Evolutionary conservation across 345 rosid genomes (phyloP), one percentile per base, ranked within the genome.

Genomic region (Murraya paniculata): DNA sequence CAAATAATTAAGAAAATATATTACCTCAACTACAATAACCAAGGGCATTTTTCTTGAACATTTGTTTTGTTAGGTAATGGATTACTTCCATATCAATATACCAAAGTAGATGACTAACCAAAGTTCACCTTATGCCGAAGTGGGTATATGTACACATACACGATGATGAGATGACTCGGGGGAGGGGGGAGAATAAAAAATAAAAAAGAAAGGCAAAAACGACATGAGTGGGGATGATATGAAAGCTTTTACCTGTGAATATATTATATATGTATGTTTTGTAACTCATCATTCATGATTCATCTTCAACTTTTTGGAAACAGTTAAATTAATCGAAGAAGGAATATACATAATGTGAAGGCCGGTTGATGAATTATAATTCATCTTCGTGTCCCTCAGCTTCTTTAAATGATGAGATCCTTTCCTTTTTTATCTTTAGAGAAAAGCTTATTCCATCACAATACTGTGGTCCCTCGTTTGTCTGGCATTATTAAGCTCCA

Each of bases 401-500:
- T 66, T 79, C 73, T 70, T 78, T 78, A 68, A 79, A 80, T 85
- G 18, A 71, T 78, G 71, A 41, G 24, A 10, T 56, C 33, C 58
- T 83, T 59, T 72, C 77, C 22, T 22, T 53, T 53, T 53, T 62
- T 62, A 25, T 30, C 66, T 62, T 62, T 9, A 11, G 22, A 62
- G 66, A 62, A 62, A 30, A 53, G 57, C 57, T 19, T 45, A 45
- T 45, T 53, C 22, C 18, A 53, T 53, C 57, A 53, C 57, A 53
- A 53, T 68, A 24, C 56, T 13, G 53, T 81, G 87, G 80, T 68
- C 91, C 84, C 82, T 65, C 69, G 66, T 59, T 73, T 76, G 75
- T 35, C 41, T 62, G 57, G 28, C 57, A 36, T 30, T 30, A 50
- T 41, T 41, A 53, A 62, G 55, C 5, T 18, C 27, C 73, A 65